A percentile compares a stretch with the other conserved stretches of the same genome.
Evolutionary conservation across 2,329 filamentous ascomycete genomes (phyloP).

Genomic region (Corinectria fuckeliana): DNA sequence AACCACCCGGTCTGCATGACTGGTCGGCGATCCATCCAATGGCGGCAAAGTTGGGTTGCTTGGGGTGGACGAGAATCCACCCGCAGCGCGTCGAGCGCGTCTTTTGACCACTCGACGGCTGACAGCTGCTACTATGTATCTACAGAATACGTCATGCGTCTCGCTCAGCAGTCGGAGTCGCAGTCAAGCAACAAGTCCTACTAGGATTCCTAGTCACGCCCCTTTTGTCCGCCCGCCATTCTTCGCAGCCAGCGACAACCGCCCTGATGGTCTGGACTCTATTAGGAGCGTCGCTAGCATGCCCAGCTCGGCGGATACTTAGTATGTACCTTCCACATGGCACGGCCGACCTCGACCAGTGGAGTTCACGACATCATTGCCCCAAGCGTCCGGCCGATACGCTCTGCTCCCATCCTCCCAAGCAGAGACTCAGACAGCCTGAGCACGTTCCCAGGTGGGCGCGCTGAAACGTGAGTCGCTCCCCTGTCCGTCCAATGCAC

Average conservation of each 20-base stretch:
- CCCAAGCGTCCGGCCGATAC: slow-evolving; percentile 26
- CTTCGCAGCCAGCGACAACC: slow-evolving; percentile 9
- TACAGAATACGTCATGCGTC: slow-evolving; percentile 31
- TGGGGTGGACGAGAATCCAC: slow-evolving; percentile 27
- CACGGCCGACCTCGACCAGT: slow-evolving; percentile 22
- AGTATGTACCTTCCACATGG: slow-evolving; percentile 28
- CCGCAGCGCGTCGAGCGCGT: slow-evolving; percentile 34
- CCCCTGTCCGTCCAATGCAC: slow-evolving; percentile 34
- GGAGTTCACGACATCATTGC: slow-evolving; percentile 34
- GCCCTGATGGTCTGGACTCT: slow-evolving; percentile 9
- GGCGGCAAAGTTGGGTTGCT: slow-evolving; percentile 17
- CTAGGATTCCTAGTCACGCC: not conserved
- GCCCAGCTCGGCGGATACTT: slow-evolving; percentile 28
- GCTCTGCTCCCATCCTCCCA: not conserved
- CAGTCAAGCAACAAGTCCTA: too few species aligned
- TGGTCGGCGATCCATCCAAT: slow-evolving; percentile 29
- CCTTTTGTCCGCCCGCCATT: slow-evolving; percentile 17
- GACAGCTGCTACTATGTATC: too few species aligned
- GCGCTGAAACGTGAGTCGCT: slow-evolving; percentile 42
- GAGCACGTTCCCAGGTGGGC: slow-evolving; percentile 29
- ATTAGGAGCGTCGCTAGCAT: slow-evolving; percentile 18
- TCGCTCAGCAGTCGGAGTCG: slow-evolving; percentile 23
- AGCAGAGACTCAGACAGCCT: not conserved
- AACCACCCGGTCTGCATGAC: slow-evolving; percentile 19
- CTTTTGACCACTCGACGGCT: slow-evolving; percentile 27